Base-by-base conservation (phyloP, 768 basidiomycete genomes). In the Nidularia sp. region DNA sequence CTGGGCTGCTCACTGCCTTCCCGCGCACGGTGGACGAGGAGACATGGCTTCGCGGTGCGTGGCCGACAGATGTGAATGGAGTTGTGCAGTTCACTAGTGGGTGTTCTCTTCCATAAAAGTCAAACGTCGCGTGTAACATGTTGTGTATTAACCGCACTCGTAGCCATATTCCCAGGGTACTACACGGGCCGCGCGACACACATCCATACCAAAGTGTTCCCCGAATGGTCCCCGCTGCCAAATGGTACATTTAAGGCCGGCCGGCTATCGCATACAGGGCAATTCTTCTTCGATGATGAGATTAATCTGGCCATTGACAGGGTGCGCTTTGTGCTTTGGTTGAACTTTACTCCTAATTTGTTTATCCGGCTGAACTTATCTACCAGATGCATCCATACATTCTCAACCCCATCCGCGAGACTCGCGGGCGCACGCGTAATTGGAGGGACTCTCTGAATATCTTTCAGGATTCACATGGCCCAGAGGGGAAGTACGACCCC, bases 241-340 rank as follows among this genome's bases (percentile, higher is more conserved):
- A 79, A 78, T 57, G 71, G 71, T 41, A 75, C 76, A 0, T 80
- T 76, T 65, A 65, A 59, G 15, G 72, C 73, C n/a, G 69, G 70
- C 1, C 67, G 71, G 5, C 68, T 80, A 2, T 62, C 68, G 1
- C 80, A 82, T 57, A 69, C 70, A 12, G 80, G 80, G 1, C 80
- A 82, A 55, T 80, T 77, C 60, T 82, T 80, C 70, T 82, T 82
- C 47, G 78, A 80, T 41, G 80, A 82, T 53, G 75, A 76, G 2
- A 63, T 79, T 44, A 80, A 79, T 53, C 54, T 71, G 36, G 65
- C 73, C 12, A 63, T 82, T 9, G 78, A 80, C 55, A 75, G 78
- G 60, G 74, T 74, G 13, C 13, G 15, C 22, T n/a, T 47, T 46
- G 3, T 12, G 6, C 13, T 49, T 32, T 34, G 22, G 10, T 34